Evolutionary conservation across 805 yeast species (phyloP).

Genomic region (Torulaspora maleeae): DNA sequence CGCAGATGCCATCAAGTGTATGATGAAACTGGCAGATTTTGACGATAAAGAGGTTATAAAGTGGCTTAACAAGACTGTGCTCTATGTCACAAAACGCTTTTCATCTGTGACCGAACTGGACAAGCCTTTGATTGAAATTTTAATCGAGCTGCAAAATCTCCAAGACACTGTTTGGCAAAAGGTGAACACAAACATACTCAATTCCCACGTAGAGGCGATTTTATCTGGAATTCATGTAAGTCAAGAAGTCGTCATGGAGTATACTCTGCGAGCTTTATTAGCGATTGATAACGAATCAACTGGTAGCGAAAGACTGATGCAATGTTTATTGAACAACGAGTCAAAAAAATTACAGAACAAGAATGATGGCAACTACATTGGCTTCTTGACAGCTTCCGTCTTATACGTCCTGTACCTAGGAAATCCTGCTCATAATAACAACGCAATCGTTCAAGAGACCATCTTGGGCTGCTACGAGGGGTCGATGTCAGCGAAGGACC

Average conservation of each 20-base stretch:
- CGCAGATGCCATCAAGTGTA: conserved; percentile 28
- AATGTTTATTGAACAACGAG: conserved; percentile 56
- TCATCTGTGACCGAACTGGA: conserved; percentile 43
- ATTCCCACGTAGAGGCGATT: conserved; percentile 63
- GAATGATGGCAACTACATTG: conserved; percentile 23
- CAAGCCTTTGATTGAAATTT: conserved; percentile 33
- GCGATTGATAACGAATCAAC: conserved; percentile 37
- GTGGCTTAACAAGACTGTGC: conserved; percentile 56
- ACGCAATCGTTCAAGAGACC: conserved; percentile 43
- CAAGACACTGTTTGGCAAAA: conserved; percentile 35
- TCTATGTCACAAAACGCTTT: conserved; percentile 59
- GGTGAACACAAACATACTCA: conserved; percentile 45
- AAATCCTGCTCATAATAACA: conserved; percentile 46
- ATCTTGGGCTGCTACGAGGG: conserved; percentile 60
- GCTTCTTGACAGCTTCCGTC: conserved; percentile 43
- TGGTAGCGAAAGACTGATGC: conserved; percentile 52
- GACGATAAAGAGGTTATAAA: conserved; percentile 23
- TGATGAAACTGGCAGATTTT: conserved; percentile 14
- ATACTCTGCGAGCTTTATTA: conserved; percentile 40
- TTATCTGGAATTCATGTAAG: conserved; percentile 47
- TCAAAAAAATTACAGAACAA: conserved; percentile 33
- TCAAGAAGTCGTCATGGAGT: conserved; percentile 41
- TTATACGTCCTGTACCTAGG: conserved; percentile 47
- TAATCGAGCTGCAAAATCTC: conserved; percentile 36
- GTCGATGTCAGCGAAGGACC: conserved; percentile 54